Base-by-base conservation (phyloP, 1,139 yeast genomes). In the Blastobotrys malaysiensis region DNA sequence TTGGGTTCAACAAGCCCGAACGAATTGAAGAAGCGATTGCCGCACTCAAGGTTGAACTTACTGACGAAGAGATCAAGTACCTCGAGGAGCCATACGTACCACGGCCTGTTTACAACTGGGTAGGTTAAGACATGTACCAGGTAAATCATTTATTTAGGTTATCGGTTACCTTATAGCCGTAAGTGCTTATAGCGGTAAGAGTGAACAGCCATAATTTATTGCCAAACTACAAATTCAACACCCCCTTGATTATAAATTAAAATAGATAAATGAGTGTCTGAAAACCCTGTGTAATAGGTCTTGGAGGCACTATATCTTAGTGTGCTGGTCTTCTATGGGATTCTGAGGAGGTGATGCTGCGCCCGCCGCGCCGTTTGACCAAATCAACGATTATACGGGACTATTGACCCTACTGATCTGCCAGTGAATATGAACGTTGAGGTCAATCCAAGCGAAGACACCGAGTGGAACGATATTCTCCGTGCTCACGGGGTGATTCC, bases 381-480 rank as follows among this genome's bases (percentile, higher is more conserved):
- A 46, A 27, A 26, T 11, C 49, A 14, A 46, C 45, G 16, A 22
- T 19, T 3, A 20, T 1, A 14, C n/a, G 43, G 11, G 36, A 6
- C 9, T 43, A n/a, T n/a, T n/a, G n/a, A n/a, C 11, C 16, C 39
- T 13, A 7, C 36, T 7, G 36, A 26, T 31, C 39, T n/a, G 11
- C 7, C 3, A 31, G 39, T 7, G 39, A 49, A 6, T 11, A 74
- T 86, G 66, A 88, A 86, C 64, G 95, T 90, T 52, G 91, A 90
- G 71, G 97, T 91, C 54, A 91, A 93, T 71, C 97, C 97, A 43
- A 82, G 81, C 59, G 99, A 93, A 71, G 99, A 93, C 68, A 93
- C 99, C 1, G 99, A 93, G 70, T 93, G 99, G 99, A 93, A 93
- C 68, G 99, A 93, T 71, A 90, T 93, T 60, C 77, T 93, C 49